Percentiles rank a stretch among this genome's conserved stretches.
phyloP scores from a whole-genome alignment of 2,329 filamentous ascomycete species.

The Fusarium temperatum region DNA sequence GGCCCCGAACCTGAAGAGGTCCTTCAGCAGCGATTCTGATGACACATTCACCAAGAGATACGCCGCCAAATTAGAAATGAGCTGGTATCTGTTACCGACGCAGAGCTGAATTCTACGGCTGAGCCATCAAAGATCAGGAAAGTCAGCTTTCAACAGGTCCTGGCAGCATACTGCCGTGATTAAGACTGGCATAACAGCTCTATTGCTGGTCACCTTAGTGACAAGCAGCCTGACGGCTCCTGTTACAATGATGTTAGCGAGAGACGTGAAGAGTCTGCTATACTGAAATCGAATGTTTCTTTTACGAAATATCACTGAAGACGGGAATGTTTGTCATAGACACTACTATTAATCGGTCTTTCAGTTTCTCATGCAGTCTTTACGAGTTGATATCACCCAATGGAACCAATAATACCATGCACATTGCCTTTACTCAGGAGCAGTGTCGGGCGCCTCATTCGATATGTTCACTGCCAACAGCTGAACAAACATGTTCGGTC shows the following conservation, averaged over 20 bases:
- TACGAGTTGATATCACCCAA: no score
- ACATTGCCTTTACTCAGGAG: no score
- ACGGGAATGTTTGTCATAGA: accelerated
- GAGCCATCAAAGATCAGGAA: neutral
- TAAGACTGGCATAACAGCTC: accelerated
- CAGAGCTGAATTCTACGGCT: neutral
- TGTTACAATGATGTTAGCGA: neutral
- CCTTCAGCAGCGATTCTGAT: no score
- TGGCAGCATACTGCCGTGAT: neutral
- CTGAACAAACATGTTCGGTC: no score
- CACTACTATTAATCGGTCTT: neutral
- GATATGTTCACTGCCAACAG: no score
- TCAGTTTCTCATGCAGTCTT: neutral
- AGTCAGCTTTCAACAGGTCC: neutral
- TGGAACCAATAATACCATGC: accelerated
- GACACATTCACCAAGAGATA: neutral
- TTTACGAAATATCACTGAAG: neutral
- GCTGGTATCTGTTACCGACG: neutral
- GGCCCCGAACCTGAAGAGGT: neutral
- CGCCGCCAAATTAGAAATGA: no score
- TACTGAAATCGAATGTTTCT: accelerated
- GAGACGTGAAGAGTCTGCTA: accelerated
- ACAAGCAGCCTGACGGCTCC: no score
- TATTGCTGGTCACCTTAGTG: accelerated
- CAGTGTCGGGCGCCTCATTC: no score